Evolutionary conservation across 345 rosid species (phyloP), one percentile per base, ranked within the genome.

Genomic region (Orychophragmus violaceus): DNA sequence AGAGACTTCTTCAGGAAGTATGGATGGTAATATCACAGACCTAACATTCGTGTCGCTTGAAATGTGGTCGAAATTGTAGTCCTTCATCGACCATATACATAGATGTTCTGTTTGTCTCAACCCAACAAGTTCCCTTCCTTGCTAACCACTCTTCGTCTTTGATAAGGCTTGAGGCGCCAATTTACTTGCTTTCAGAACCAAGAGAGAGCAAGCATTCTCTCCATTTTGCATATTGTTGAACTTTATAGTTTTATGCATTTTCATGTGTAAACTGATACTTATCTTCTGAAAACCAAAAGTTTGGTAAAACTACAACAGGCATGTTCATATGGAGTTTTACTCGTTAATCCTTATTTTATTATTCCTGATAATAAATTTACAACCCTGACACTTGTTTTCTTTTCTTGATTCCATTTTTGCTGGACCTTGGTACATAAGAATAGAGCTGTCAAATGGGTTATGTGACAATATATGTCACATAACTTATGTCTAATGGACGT

Each of bases 1-100:
- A 78, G 69, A 76, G 79, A 87, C 76, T 78, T 83, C 52, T 79
- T 90, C 44, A 82, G 70, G 73, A 87, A 79, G 76, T 71, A 54
- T 45, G 85, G 96, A 18, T 68, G 74, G 69, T 61, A 33, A 30
- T 67, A 30, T 66, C 68, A 23, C 58, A 37, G 50, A 63, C 16
- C 29, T 27, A 9, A 25, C 55, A 19, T 72, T 69, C 68, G 49
- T 39, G 53, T 65, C 30, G 13, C 39, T 69, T 51, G 3, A 24
- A 44, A 48, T 64, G 28, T 58, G 60, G 76, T 72, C 66, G 53
- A 65, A 11, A 11, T 33, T 72, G 61, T 50, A 37, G 23, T 49
- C 59, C 1, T 65, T 23, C 53, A 41, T 65, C 58, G 59, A 72
- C 60, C 35, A 57, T 56, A 49, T 36, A 25, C 24, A 48, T 48